A percentile compares a stretch with the other conserved stretches of the same genome.
Evolutionary conservation across 208 protist species (phyloP).

Genomic region (Balamuthia mandrillaris): DNA sequence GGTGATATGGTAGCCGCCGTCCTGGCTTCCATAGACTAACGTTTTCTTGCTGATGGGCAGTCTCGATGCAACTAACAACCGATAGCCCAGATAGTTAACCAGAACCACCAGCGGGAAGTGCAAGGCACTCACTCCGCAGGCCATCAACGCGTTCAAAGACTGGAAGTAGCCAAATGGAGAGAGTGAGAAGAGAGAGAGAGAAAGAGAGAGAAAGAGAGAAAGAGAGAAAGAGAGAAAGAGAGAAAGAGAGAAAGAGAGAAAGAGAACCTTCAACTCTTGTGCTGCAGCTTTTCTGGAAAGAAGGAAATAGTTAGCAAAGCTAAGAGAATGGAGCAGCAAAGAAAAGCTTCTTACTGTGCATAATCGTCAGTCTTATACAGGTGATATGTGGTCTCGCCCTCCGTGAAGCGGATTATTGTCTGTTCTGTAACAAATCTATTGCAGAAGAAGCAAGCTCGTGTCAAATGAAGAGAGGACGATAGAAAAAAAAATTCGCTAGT

Average conservation of each 20-base stretch:
- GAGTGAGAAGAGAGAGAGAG: too few relatives aligned
- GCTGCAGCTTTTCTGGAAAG: conserved; percentile 22
- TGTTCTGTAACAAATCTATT: conserved; percentile 19
- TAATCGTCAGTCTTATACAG: conserved; percentile 30
- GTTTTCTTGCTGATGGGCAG: neutral
- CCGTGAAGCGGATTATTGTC: conserved; percentile 33
- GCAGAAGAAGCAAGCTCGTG: too few relatives aligned
- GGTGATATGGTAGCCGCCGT: conserved; percentile 24
- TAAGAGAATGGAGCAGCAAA: too few relatives aligned
- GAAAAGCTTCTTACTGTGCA: too few relatives aligned
- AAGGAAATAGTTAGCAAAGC: too few relatives aligned
- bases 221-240: too few relatives aligned
- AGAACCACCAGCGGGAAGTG: conserved; percentile 41
- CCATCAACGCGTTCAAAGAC: conserved; percentile 30
- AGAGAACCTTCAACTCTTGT: conserved; percentile 13
- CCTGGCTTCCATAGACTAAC: neutral
- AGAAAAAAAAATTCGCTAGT: too few relatives aligned
- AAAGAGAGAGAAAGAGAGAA: too few relatives aligned
- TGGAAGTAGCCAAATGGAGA: too few relatives aligned
- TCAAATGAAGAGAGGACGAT: too few relatives aligned
- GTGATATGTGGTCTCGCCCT: neutral
- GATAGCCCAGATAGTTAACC: conserved; percentile 30
- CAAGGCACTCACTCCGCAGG: neutral
- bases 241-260: too few relatives aligned
- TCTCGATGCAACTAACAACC: neutral